These are phyloP conservation scores for Pseudozyma tsukubaensis DNA, from an alignment of 1,284 basidiomycete genomes.

Conservation along the genomic window DNA sequence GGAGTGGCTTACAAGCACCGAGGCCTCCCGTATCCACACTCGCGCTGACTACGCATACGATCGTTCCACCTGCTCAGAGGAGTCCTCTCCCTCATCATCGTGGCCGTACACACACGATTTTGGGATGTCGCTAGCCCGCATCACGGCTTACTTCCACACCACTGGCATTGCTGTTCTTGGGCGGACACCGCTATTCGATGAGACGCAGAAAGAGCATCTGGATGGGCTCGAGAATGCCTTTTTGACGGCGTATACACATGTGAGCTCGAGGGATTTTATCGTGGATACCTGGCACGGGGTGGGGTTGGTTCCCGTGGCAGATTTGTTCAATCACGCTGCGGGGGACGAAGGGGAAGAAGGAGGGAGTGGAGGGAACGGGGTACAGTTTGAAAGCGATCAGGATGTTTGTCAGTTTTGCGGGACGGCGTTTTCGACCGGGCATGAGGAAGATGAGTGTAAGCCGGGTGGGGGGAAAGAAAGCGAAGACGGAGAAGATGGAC, in stretches of 20 bases:
- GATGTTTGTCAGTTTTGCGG: constrained; percentile 62
- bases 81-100: background rate
- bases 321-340: constrained; percentile 60
- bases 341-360: no score
- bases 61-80: background rate
- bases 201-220: constrained; percentile 8
- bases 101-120: constrained; percentile 38
- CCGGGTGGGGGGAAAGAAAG: background rate
- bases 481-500: constrained; percentile 2
- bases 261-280: constrained; percentile 62
- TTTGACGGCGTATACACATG: constrained; percentile 48
- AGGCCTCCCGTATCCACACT: constrained; percentile 23
- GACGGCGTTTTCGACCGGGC: constrained; percentile 28
- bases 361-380: constrained; percentile 32
- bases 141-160: constrained; percentile 29
- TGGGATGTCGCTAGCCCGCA: constrained; percentile 21
- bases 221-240: constrained; percentile 32
- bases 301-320: constrained; percentile 59
- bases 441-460: constrained; percentile 11
- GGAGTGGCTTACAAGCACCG: constrained; percentile 45
- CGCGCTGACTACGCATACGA: constrained; percentile 17
- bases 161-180: constrained; percentile 28
- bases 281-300: constrained; percentile 59
- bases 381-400: constrained; percentile 63
- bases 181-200: constrained; percentile 16